Evolutionary conservation across 2,329 filamentous ascomycete species (phyloP).

Genomic region (Pseudogymnoascus destructans): DNA sequence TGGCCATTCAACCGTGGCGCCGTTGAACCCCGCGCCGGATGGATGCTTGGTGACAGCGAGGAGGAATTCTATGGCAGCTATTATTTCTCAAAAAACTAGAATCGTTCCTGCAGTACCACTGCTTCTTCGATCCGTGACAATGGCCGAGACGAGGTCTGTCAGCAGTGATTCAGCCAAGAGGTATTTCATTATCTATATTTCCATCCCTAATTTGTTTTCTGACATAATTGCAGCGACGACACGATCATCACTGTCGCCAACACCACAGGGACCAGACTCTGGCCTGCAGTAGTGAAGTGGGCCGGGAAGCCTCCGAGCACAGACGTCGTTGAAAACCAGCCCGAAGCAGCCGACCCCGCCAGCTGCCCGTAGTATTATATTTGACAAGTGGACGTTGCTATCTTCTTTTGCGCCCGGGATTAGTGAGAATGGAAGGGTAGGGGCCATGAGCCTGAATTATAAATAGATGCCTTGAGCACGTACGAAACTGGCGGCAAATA

Average conservation of each 20-base stretch:
- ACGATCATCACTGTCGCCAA: not conserved
- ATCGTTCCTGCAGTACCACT: conserved; percentile 1
- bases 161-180: not conserved
- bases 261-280: not conserved
- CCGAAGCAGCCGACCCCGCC: not conserved
- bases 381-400: not conserved
- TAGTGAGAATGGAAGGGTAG: not conserved
- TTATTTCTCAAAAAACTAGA: not conserved
- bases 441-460: not conserved
- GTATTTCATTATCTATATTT: not conserved
- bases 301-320: not conserved
- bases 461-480: no score
- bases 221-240: not conserved
- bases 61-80: not conserved
- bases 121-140: not conserved
- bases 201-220: not conserved
- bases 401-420: not conserved
- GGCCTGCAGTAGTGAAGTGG: conserved; percentile 3
- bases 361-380: not conserved
- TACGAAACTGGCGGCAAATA: no score
- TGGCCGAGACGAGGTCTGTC: not conserved
- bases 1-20: not conserved
- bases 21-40: not conserved
- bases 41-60: not conserved
- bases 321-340: not conserved